These are phyloP conservation scores for Rosa lucieae DNA, from an alignment of 306 rosid species.

Conservation along the genomic window DNA sequence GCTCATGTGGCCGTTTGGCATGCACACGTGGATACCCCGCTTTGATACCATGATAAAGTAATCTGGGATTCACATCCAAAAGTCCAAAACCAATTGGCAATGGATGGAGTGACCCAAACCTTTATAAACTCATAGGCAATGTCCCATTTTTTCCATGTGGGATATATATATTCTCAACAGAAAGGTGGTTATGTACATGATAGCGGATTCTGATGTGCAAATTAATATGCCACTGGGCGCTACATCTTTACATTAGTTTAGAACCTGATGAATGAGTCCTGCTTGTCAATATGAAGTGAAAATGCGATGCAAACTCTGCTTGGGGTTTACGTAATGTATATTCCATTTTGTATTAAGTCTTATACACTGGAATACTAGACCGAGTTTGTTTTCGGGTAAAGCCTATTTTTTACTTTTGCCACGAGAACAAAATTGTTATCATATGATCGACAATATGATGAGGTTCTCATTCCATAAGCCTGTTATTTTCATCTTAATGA, in stretches of 20 bases:
- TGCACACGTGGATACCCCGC: no score
- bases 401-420: not conserved
- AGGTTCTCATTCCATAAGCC: no score
- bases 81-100: no score
- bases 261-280: not conserved
- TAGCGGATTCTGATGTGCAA: constrained; percentile 12
- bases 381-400: not conserved
- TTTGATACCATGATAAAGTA: no score
- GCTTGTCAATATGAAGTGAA: constrained; percentile 7
- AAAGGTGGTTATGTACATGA: not conserved
- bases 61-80: no score
- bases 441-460: not conserved
- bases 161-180: no score
- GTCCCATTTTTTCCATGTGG: no score
- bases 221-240: not conserved
- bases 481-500: no score
- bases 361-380: not conserved
- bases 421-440: not conserved
- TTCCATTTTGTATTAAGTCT: not conserved
- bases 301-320: constrained; percentile 3
- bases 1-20: no score
- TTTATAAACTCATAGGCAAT: no score
- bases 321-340: not conserved
- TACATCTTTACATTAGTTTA: not conserved
- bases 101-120: no score